Evolutionary conservation across 2,329 filamentous ascomycete genomes (phyloP).

Genomic region (Chlorencoelia australis): DNA sequence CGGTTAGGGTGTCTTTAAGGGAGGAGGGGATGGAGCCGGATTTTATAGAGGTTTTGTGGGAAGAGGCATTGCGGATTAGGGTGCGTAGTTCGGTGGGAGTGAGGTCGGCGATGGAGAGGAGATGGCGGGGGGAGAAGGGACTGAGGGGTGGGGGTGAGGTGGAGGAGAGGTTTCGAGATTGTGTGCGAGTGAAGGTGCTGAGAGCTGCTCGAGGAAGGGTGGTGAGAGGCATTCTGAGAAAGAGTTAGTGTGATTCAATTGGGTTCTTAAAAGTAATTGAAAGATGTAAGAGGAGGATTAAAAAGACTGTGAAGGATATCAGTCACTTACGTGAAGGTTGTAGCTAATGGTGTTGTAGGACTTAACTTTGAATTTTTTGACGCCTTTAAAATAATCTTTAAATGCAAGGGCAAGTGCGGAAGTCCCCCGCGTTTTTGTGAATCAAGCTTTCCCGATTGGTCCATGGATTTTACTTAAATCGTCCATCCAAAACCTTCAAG

Average conservation of each 20-base stretch:
- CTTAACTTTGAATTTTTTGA: no score
- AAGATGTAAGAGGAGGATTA: no score
- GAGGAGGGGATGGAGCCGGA: constrained; percentile 48
- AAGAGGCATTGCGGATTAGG: constrained; percentile 72
- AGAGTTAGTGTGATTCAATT: not conserved
- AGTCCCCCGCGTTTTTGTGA: no score
- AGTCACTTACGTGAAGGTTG: no score
- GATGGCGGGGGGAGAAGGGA: constrained; percentile 63
- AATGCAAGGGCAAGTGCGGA: no score
- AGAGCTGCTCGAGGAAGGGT: constrained; percentile 16
- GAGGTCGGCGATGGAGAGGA: constrained; percentile 86
- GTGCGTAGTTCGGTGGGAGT: constrained; percentile 67
- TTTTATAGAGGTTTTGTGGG: constrained; percentile 70
- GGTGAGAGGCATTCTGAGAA: constrained; percentile 13
- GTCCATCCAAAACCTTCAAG: no score
- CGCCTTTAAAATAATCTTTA: no score
- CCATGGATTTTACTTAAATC: no score
- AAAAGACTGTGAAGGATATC: no score
- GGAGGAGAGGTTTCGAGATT: constrained; percentile 17
- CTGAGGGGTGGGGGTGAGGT: constrained; percentile 24
- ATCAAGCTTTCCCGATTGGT: no score
- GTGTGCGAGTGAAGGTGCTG: constrained; percentile 13
- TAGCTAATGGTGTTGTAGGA: no score
- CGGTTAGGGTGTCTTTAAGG: constrained; percentile 53
- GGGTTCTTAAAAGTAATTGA: no score